Base-by-base conservation (phyloP, 2,329 filamentous ascomycete species). In the Aspergillus puulaauensis region DNA sequence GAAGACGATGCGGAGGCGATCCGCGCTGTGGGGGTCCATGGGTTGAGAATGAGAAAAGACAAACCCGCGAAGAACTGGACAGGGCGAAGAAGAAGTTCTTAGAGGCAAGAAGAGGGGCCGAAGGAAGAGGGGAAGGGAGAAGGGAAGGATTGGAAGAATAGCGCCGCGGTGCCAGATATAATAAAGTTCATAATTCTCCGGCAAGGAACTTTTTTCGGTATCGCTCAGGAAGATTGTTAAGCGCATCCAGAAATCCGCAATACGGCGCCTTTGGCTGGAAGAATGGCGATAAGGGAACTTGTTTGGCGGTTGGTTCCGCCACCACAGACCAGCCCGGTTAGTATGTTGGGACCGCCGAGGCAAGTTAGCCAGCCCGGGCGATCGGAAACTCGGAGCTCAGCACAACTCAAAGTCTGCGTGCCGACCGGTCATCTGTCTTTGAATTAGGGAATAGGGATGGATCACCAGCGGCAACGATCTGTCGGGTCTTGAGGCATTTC, bases 11-110 rank as follows among this genome's bases (percentile, higher is more conserved):
- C 61, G 61, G 60, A 63, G 61, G 43, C 43, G 51, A 52, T 56
- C 57, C 57, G 60, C 54, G 41, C 33, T 65, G 62, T 56, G 63
- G 63, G 61, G 62, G 59, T 57, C 60, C 64, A 63, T 63, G 39
- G 54, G 15, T 39, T 19, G 17, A 27, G 19, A 49, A 37, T 9
- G 23, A 21, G 35, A 43, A 39, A n/a, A 19, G 35, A 27, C 15
- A 37, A 23, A 31, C 6, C 19, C 27, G 8, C 19, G 19, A 46
- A 31, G 35, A 41, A 43, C 15, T 21, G 39, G 49, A 14, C 27
- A 15, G 21, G 37, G 21, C 11, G 24, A 19, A 21, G 40, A 46
- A 56, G 37, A n/a, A 50, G 17, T 23, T 44, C 14, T 35, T 37
- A 21, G 48, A 48, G 45, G n/a, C 43, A 39, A 27, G 27, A 37